Conservation (phyloP, 371 early-diverging fungal species). For the Batkoa obscura region DNA sequence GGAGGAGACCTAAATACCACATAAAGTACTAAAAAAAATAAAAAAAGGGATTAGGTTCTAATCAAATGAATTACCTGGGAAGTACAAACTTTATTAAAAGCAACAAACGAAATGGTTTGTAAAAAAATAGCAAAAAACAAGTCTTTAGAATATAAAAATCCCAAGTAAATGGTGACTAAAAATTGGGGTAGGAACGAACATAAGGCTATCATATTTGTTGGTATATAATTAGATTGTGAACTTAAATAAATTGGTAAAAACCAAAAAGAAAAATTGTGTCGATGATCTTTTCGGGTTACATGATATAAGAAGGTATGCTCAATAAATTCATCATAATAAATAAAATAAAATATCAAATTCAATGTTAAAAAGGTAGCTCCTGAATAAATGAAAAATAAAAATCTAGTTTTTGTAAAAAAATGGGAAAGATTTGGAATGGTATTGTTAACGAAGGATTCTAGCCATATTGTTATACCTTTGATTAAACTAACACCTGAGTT, state of each 20-base stretch:
- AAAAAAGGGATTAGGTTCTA: background rate
- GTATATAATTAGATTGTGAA: slow-evolving; percentile 14
- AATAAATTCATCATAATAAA: slow-evolving; percentile 68
- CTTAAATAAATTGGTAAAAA: slow-evolving; percentile 82
- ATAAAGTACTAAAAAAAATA: slow-evolving; percentile 64
- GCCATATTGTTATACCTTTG: background rate
- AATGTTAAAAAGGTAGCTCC: background rate
- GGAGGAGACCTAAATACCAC: slow-evolving; percentile 91
- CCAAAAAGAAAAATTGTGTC: slow-evolving; percentile 95
- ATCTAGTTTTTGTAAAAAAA: background rate
- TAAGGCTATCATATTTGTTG: slow-evolving; percentile 9
- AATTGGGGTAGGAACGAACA: slow-evolving; percentile 63
- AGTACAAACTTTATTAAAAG: slow-evolving; percentile 91
- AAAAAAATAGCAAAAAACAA: slow-evolving; percentile 69
- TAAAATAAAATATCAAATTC: background rate
- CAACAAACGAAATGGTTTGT: slow-evolving; percentile 90
- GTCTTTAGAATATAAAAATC: slow-evolving; percentile 54
- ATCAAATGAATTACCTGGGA: slow-evolving; percentile 51
- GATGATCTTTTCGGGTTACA: slow-evolving; percentile 84
- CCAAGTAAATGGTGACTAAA: slow-evolving; percentile 29
- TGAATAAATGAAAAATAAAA: background rate
- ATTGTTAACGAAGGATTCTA: background rate
- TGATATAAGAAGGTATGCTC: slow-evolving; percentile 88
- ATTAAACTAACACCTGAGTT: background rate
- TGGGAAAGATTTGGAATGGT: background rate